These are phyloP conservation scores for Quercus lobata DNA, from an alignment of 331 rosid species.

Conservation along the genomic window DNA sequence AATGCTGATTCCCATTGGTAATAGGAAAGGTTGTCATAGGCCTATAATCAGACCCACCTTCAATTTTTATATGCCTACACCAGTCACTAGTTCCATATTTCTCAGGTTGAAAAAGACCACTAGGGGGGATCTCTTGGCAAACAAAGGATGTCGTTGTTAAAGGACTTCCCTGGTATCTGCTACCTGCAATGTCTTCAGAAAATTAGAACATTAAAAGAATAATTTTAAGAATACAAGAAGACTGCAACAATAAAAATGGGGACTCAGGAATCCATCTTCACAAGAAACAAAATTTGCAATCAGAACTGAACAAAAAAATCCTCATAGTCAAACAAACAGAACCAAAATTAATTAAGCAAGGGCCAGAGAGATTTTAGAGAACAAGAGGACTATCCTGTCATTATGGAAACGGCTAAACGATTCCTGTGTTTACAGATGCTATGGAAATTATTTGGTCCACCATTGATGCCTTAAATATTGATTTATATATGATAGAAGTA, in stretches of 20 bases:
- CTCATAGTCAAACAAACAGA: not conserved
- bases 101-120: conserved; percentile 37
- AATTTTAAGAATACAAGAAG: conserved; percentile 4
- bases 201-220: conserved; percentile 7
- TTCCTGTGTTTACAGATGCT: not conserved
- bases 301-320: not conserved
- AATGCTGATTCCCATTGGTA: conserved; percentile 35
- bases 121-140: conserved; percentile 59
- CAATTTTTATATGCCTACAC: conserved; percentile 42
- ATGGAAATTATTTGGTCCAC: not conserved
- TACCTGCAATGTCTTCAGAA: conserved; percentile 38
- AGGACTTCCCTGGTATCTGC: conserved; percentile 47
- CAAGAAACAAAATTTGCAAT: not conserved
- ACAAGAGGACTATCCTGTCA: not conserved
- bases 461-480: not conserved
- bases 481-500: no score
- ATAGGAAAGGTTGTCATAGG: conserved; percentile 35
- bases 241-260: conserved; percentile 5
- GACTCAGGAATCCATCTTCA: not conserved
- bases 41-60: conserved; percentile 35
- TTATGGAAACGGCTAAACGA: not conserved
- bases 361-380: not conserved
- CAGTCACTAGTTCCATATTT: conserved; percentile 43
- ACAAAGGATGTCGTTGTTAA: conserved; percentile 49
- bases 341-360: not conserved